Conservation (phyloP, 2,329 filamentous ascomycete genomes). For the Colletotrichum echinochloae region DNA sequence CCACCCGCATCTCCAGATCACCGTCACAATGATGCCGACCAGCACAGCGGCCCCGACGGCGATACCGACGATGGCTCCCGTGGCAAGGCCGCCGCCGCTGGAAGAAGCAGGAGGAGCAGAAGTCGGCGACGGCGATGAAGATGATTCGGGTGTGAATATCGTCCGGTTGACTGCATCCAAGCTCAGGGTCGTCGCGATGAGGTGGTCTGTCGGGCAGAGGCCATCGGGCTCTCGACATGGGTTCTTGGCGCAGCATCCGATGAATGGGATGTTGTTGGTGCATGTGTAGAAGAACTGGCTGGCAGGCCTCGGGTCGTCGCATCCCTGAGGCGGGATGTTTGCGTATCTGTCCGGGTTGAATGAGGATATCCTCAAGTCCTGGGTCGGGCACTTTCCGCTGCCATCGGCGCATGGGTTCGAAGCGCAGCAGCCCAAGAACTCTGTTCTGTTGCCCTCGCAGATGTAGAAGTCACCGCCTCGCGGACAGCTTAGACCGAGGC, state of each 20-base stretch:
- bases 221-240: slow-evolving; percentile 46
- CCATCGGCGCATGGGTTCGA: slow-evolving; percentile 50
- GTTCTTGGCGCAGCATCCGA: slow-evolving; percentile 54
- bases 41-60: slow-evolving; percentile 40
- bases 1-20: slow-evolving; percentile 38
- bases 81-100: slow-evolving; percentile 23
- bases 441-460: slow-evolving; percentile 47
- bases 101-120: background rate
- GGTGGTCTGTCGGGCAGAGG: slow-evolving; percentile 44
- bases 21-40: slow-evolving; percentile 24
- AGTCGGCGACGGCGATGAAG: background rate
- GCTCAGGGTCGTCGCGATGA: slow-evolving; percentile 47
- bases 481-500: slow-evolving; percentile 49
- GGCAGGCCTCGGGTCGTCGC: slow-evolving; percentile 42
- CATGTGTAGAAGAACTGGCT: slow-evolving; percentile 52
- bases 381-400: slow-evolving; percentile 50
- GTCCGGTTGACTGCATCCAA: slow-evolving; percentile 34
- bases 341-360: slow-evolving; percentile 46
- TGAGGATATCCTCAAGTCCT: slow-evolving; percentile 45
- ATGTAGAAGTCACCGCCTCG: slow-evolving; percentile 52
- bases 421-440: slow-evolving; percentile 57
- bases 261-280: slow-evolving; percentile 47
- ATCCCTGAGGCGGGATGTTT: slow-evolving; percentile 49
- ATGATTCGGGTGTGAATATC: slow-evolving; percentile 30
- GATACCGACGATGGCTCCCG: slow-evolving; percentile 42